phyloP scores from a whole-genome alignment of 805 yeast genomes.

The Yamadazyma phyllophila region DNA sequence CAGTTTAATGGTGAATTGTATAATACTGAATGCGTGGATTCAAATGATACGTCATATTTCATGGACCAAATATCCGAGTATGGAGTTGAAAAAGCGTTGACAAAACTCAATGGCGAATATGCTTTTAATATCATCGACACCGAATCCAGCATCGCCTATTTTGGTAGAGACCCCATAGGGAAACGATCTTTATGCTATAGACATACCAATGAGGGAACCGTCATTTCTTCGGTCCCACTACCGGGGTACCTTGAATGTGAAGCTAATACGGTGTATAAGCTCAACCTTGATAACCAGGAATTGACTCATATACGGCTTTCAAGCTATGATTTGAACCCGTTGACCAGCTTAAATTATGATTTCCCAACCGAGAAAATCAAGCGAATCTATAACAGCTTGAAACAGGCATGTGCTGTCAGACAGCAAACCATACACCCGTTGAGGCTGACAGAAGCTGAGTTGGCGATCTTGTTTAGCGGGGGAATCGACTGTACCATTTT shows the following conservation, averaged over 20 bases:
- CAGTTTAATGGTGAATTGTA: constrained; percentile 94
- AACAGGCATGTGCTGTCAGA: constrained; percentile 45
- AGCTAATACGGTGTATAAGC: constrained; percentile 8
- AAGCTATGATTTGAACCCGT: not conserved
- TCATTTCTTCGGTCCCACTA: constrained; percentile 37
- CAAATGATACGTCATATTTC: constrained; percentile 58
- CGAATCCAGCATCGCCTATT: constrained; percentile 46
- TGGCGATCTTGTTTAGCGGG: constrained; percentile 76
- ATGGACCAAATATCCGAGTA: constrained; percentile 11
- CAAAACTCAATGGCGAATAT: constrained; percentile 72
- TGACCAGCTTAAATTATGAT: constrained; percentile 1
- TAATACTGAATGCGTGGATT: constrained; percentile 46
- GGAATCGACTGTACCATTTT: constrained; percentile 91
- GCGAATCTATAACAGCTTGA: constrained; percentile 13
- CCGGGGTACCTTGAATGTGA: constrained; percentile 50
- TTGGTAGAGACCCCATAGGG: constrained; percentile 85
- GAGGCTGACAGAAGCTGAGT: constrained; percentile 28
- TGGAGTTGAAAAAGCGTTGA: constrained; percentile 43
- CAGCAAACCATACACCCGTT: constrained; percentile 62
- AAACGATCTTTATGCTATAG: constrained; percentile 63
- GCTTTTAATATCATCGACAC: constrained; percentile 59
- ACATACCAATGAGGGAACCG: constrained; percentile 21
- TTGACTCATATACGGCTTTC: not conserved
- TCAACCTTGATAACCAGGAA: not conserved
- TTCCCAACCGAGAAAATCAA: not conserved